These are phyloP conservation scores for Penicillium italicum DNA, from an alignment of 2,329 filamentous ascomycete genomes.

Conservation along the genomic window DNA sequence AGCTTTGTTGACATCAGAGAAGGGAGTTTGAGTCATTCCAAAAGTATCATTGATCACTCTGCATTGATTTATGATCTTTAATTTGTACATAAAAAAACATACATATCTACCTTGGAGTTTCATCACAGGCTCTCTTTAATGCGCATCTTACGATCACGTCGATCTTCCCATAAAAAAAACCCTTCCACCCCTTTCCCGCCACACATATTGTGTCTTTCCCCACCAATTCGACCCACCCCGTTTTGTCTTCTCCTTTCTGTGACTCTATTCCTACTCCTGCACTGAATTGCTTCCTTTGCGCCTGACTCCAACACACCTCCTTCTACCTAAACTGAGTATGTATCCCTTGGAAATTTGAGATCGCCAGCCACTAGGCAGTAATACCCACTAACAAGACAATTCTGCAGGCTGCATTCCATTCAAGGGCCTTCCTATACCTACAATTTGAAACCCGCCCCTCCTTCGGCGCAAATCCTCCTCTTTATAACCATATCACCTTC, in stretches of 20 bases:
- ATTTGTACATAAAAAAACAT: background rate
- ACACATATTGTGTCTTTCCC: background rate
- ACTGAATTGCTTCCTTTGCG: background rate
- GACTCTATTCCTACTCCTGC: background rate
- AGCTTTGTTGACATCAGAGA: background rate
- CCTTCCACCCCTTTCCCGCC: conserved; percentile 1
- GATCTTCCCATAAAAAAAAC: conserved; percentile 5
- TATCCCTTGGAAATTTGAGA: background rate
- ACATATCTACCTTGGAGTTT: background rate
- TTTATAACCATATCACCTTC: background rate
- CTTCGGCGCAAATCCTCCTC: background rate
- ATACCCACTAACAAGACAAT: conserved; percentile 8
- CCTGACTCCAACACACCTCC: background rate
- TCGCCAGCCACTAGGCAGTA: background rate
- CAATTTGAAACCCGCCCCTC: conserved; percentile 1
- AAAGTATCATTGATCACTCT: background rate
- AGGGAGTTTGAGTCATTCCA: background rate
- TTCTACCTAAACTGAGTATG: background rate
- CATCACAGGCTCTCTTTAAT: background rate
- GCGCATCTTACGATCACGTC: background rate
- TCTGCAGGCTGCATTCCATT: background rate
- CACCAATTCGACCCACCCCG: conserved; percentile 20
- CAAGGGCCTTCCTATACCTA: background rate
- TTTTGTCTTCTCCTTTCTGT: conserved; percentile 19
- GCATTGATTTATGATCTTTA: background rate